phyloP scores from a whole-genome alignment of 2,329 filamentous ascomycete species.

The Stagonosporopsis rhizophila region DNA sequence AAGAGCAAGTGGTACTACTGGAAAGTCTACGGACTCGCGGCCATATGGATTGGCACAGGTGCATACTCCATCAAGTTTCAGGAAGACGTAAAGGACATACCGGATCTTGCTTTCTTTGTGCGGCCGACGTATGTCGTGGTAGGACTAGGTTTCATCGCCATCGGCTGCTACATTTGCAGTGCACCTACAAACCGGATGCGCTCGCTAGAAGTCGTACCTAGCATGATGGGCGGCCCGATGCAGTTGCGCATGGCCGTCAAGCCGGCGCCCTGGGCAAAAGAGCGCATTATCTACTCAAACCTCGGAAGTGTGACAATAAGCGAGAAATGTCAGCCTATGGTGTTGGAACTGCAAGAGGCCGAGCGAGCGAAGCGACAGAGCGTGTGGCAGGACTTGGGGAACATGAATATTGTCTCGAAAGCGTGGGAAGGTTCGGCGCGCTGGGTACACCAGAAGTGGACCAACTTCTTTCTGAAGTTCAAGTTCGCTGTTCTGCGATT shows the following conservation, averaged over 20 bases:
- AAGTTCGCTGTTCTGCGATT: conserved; percentile 46
- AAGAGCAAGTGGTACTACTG: conserved; percentile 35
- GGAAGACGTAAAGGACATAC: conserved; percentile 39
- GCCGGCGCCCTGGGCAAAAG: conserved; percentile 34
- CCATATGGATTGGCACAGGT: conserved; percentile 35
- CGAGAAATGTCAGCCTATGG: conserved; percentile 44
- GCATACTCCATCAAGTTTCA: conserved; percentile 42
- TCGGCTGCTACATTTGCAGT: conserved; percentile 42
- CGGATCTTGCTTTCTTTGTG: conserved; percentile 42
- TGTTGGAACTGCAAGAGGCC: conserved; percentile 40
- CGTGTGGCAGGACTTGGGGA: conserved; percentile 36
- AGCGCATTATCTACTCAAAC: conserved; percentile 39
- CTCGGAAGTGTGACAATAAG: conserved; percentile 39
- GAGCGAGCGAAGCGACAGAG: conserved; percentile 37
- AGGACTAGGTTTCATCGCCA: conserved; percentile 35
- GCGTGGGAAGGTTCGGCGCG: conserved; percentile 40
- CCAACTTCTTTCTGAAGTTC: conserved; percentile 45
- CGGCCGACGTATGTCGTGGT: conserved; percentile 45
- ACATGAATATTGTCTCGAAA: conserved; percentile 30
- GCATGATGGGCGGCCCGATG: conserved; percentile 35
- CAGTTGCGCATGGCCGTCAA: conserved; percentile 41
- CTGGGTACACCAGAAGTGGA: conserved; percentile 47
- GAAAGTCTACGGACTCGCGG: conserved; percentile 39
- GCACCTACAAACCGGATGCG: conserved; percentile 41
- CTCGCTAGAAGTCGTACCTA: conserved; percentile 42